Percentiles rank a stretch among this genome's conserved stretches.
These are phyloP conservation scores for Kazachstania viticola DNA, from an alignment of 805 yeast species.

Conservation along the genomic window DNA sequence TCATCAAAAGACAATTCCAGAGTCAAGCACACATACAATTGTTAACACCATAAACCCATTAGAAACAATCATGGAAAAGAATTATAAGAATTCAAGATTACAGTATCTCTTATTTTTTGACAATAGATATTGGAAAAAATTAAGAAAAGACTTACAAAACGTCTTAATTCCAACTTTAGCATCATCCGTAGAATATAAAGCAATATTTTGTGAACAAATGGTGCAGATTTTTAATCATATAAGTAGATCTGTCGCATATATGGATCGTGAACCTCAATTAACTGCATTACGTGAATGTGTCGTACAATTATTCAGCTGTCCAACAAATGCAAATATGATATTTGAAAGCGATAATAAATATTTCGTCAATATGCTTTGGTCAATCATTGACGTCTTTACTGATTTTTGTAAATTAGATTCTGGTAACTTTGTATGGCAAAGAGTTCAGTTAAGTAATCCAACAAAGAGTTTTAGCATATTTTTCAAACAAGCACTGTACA, in stretches of 20 bases:
- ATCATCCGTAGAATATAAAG: conserved; percentile 37
- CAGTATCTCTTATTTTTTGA: conserved; percentile 51
- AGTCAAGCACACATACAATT: conserved; percentile 15
- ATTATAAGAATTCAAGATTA: conserved; percentile 34
- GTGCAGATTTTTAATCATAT: conserved; percentile 42
- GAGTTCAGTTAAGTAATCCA: conserved; percentile 24
- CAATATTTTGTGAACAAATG: conserved; percentile 39
- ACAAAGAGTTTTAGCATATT: conserved; percentile 26
- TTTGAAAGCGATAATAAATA: conserved; percentile 27
- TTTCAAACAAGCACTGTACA: conserved; percentile 26
- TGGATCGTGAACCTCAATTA: conserved; percentile 83
- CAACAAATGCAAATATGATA: conserved; percentile 53
- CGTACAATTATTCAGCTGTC: conserved; percentile 83
- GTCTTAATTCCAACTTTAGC: conserved; percentile 46
- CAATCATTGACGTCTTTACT: conserved; percentile 34
- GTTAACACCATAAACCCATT: conserved; percentile 19
- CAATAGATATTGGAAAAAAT: conserved; percentile 41
- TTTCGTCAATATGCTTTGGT: conserved; percentile 36
- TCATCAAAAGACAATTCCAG: conserved; percentile 19
- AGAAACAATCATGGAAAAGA: conserved; percentile 5
- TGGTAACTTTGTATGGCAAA: conserved; percentile 27
- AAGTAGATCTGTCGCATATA: conserved; percentile 36
- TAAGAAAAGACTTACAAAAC: conserved; percentile 38
- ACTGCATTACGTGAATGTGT: conserved; percentile 65
- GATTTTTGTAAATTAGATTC: conserved; percentile 30